Evolutionary conservation across 2,329 filamentous ascomycete species (phyloP), one percentile per base, ranked within the genome.

Genomic region (Alternaria tenuissima): DNA sequence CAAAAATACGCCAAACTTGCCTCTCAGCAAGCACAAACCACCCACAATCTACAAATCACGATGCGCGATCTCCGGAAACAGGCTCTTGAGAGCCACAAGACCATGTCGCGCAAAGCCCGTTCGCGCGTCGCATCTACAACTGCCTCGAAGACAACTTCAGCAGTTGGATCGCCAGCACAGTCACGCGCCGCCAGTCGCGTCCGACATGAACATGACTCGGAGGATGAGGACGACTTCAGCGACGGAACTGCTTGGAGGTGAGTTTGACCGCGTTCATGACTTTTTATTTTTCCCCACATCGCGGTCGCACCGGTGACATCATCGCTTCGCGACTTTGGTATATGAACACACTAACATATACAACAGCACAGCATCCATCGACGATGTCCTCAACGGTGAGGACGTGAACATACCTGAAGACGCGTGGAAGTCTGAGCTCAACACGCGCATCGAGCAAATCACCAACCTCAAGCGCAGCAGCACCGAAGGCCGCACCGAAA

Each of bases 401-500:
- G 86, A 87, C 53, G 78, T 84, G 26, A 76, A 83, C 18, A 77
- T 79, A 12, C 79, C 83, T 49, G 70, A 75, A 42, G 84, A 84
- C 26, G 81, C 81, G 20, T 91, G 91, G 86, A 85, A 88, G 46
- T 80, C 86, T 16, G 85, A 87, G 57, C 80, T 94, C 34, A 82
- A 84, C 28, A 85, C 89, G 63, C 86, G 89, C 59, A 88, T 96
- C 63, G 84, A 89, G 48, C 88, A 91, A 67, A 86, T 96, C 28
- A 83, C 90, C 55, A 88, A 91, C 68, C 89, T 91, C 70, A 96
- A 96, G 83, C 88, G 90, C 66, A 92, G 89, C 78, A 93, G 89
- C 66, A 86, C 85, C 24, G 87, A 91, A 63, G 87, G 88, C 22
- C 87, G 93, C 53, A 90, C 93, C 70, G 83, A 87, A 41, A 85